A percentile compares a stretch with the other conserved stretches of the same genome.
These are phyloP conservation scores for Lactarius sanguifluus DNA, from an alignment of 768 basidiomycete species.

Conservation along the genomic window DNA sequence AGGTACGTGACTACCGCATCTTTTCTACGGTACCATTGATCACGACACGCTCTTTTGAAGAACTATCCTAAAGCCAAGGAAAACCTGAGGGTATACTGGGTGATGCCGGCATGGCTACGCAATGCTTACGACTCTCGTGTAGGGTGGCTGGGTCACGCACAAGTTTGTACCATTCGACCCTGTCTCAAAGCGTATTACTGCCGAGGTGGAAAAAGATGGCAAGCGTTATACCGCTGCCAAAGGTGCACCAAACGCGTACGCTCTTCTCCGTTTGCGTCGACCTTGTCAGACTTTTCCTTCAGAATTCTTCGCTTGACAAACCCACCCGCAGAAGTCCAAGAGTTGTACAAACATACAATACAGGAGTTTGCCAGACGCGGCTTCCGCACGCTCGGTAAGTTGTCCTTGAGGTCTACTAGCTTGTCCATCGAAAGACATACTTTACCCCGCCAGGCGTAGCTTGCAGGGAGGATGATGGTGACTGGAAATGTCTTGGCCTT, in stretches of 20 bases:
- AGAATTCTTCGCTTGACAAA: constrained; percentile 45
- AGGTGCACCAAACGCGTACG: constrained; percentile 46
- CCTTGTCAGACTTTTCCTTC: neutral
- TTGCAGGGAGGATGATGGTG: constrained; percentile 43
- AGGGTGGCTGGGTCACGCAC: constrained; percentile 44
- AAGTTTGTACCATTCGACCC: constrained; percentile 52
- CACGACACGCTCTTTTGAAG: constrained; percentile 22
- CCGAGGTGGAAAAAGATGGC: constrained; percentile 47
- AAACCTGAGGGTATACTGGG: constrained; percentile 27
- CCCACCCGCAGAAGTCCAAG: constrained; percentile 37
- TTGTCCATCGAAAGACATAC: neutral
- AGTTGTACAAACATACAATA: constrained; percentile 38
- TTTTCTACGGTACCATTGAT: neutral
- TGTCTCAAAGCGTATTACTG: constrained; percentile 51
- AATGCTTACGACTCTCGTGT: constrained; percentile 20
- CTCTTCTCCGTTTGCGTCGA: neutral
- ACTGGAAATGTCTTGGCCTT: constrained; percentile 48
- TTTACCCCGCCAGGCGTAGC: constrained; percentile 38
- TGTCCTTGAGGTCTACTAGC: neutral
- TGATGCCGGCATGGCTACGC: neutral
- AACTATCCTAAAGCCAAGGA: constrained; percentile 48
- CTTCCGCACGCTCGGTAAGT: constrained; percentile 43
- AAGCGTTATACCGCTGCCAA: constrained; percentile 45
- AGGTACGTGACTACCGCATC: constrained; percentile 29
- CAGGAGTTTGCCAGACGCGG: constrained; percentile 45